Evolutionary conservation across 306 rosid species (phyloP).

Genomic region (Cucumis melo): DNA sequence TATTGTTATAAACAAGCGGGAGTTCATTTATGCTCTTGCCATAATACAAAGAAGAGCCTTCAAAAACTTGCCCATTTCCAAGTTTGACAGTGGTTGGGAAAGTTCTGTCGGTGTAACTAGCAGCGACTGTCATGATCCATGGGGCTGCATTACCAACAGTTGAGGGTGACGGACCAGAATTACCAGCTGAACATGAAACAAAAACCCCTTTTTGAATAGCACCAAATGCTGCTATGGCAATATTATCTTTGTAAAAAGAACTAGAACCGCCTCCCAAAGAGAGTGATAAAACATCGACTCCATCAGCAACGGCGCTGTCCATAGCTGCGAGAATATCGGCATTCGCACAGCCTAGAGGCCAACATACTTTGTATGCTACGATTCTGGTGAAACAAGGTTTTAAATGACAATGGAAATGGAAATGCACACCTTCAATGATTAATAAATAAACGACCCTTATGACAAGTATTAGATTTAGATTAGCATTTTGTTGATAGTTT

Average conservation of each 20-base stretch:
- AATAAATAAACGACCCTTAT: too few relatives aligned
- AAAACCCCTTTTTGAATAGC: constrained; percentile 41
- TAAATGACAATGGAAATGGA: neutral
- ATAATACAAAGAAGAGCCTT: constrained; percentile 45
- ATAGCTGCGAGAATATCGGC: constrained; percentile 56
- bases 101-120: constrained; percentile 54
- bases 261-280: constrained; percentile 43
- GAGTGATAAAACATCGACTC: constrained; percentile 59
- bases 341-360: constrained; percentile 48
- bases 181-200: constrained; percentile 68
- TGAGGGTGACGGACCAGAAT: constrained; percentile 46
- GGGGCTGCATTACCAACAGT: constrained; percentile 47
- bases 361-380: constrained; percentile 63
- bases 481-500: too few relatives aligned
- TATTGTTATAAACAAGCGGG: constrained; percentile 36
- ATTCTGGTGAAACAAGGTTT: neutral
- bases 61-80: constrained; percentile 34
- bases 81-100: constrained; percentile 51
- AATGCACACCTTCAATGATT: too few relatives aligned
- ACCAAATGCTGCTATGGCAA: constrained; percentile 58
- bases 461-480: too few relatives aligned
- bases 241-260: constrained; percentile 30
- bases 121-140: constrained; percentile 73
- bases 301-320: constrained; percentile 56
- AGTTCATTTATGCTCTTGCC: constrained; percentile 26